Base-by-base conservation (phyloP, 768 basidiomycete genomes). In the Podaxis rugospora region DNA sequence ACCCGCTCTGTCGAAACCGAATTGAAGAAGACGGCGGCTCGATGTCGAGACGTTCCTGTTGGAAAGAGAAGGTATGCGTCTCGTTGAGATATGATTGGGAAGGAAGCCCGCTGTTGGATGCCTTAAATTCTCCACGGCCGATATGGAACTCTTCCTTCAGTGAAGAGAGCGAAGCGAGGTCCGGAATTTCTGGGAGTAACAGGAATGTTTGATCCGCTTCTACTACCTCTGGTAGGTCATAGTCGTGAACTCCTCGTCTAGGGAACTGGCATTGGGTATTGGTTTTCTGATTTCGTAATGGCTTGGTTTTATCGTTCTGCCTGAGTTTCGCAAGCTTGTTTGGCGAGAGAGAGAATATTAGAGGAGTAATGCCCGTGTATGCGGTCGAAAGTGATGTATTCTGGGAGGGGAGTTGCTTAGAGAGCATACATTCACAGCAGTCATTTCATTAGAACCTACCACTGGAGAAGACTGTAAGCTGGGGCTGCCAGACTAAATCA, bases 101-200 rank as follows among this genome's bases (percentile, higher is more conserved):
- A n/a, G 35, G 4, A n/a, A 44, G 53, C 3, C 25, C 44, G 16
- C 27, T 49, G 10, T 23, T 11, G 16, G 36, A 50, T 16, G 18
- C 13, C 23, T 50, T 49, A 14, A 53, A 52, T 11, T 39, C 28
- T 27, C 27, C 52, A n/a, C 25, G 36, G 18, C 52, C 50, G n/a
- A 49, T 55, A 10, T 18, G 18, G 18, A 39, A 18, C 25, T 61
- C 35, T 23, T 55, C 52, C 42, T 35, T 40, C 23, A 55, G n/a
- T 5, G 44, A 54, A 14, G 59, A 61, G 37, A 55, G 16, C 13
- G 44, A 61, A 3, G 59, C 37, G 35, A 55, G 59, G 35, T 61
- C 59, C 23, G 53, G 53, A 7, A 61, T 61, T 28, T 61, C 59
- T 16, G 59, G 59, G 39, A 61, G 59, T 4, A 53, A 49, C 10